Percentiles rank a stretch among this genome's conserved stretches.
Conservation (phyloP, 768 basidiomycete genomes). For the Trametes maxima region DNA sequence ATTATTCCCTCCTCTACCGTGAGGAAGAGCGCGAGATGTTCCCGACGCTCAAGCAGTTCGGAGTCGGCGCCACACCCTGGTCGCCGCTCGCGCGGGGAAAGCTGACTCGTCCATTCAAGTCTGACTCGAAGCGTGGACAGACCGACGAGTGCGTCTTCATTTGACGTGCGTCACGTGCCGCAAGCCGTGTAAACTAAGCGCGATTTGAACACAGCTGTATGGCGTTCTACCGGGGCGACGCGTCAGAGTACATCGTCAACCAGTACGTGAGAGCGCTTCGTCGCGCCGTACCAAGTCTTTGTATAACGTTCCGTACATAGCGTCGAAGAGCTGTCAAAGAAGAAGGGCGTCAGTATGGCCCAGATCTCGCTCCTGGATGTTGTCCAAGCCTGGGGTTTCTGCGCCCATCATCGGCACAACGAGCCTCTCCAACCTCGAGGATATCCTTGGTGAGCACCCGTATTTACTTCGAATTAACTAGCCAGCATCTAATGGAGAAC, state of each 20-base stretch:
- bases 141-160: slow-evolving; percentile 24
- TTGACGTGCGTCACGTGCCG: too few species aligned
- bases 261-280: slow-evolving; percentile 11
- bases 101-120: slow-evolving; percentile 22
- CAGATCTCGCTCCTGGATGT: slow-evolving; percentile 44
- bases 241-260: slow-evolving; percentile 26
- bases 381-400: slow-evolving; percentile 33
- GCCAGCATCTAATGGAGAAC: too few species aligned
- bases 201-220: too few species aligned
- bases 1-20: slow-evolving; percentile 56
- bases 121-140: not conserved
- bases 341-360: slow-evolving; percentile 43
- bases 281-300: too few species aligned
- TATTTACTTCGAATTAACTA: too few species aligned
- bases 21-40: slow-evolving; percentile 66
- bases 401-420: slow-evolving; percentile 48
- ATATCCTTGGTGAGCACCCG: slow-evolving; percentile 37
- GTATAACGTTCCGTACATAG: too few species aligned
- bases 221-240: too few species aligned
- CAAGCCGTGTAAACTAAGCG: too few species aligned
- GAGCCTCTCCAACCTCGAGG: slow-evolving; percentile 41
- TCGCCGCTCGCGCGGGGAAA: slow-evolving; percentile 39
- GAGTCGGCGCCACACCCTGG: slow-evolving; percentile 41
- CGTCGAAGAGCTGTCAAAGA: slow-evolving; percentile 44
- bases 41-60: slow-evolving; percentile 43